A percentile compares a stretch with the other conserved stretches of the same genome.
phyloP scores from a whole-genome alignment of 495 filamentous ascomycete species.

The Podospora appendiculata region DNA sequence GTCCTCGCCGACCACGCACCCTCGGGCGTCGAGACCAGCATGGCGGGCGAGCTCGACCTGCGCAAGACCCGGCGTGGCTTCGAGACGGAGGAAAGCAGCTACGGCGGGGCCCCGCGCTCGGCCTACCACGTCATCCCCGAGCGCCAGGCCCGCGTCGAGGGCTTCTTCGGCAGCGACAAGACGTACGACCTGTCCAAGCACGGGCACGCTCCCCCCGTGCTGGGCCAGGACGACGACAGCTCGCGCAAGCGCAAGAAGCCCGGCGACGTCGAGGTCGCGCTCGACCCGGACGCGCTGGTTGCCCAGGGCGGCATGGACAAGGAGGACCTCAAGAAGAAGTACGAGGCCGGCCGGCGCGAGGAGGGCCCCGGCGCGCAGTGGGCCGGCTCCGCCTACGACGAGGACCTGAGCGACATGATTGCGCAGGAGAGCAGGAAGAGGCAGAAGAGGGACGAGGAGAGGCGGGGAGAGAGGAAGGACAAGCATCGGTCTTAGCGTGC shows the following conservation, averaged over 20 bases:
- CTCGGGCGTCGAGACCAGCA: constrained; percentile 54
- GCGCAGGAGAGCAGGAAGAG: constrained; percentile 85
- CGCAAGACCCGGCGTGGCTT: constrained; percentile 80
- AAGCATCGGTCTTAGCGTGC: not conserved
- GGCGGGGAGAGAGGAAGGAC: constrained; percentile 38
- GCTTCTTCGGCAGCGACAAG: constrained; percentile 93
- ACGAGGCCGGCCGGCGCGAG: constrained; percentile 68
- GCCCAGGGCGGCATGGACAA: constrained; percentile 63
- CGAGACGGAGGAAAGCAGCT: constrained; percentile 75
- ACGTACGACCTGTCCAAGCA: constrained; percentile 69
- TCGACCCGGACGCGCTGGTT: constrained; percentile 73
- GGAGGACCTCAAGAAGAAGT: constrained; percentile 49
- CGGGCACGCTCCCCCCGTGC: constrained; percentile 36
- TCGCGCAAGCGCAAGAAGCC: constrained; percentile 85
- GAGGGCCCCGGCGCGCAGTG: constrained; percentile 59
- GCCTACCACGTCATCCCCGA: constrained; percentile 91
- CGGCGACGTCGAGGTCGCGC: constrained; percentile 85
- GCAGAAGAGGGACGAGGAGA: constrained; percentile 78
- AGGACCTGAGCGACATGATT: constrained; percentile 96
- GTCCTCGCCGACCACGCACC: constrained; percentile 48
- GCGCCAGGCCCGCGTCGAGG: constrained; percentile 70
- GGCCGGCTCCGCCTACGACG: constrained; percentile 56
- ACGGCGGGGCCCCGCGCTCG: constrained; percentile 47
- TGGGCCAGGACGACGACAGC: constrained; percentile 67
- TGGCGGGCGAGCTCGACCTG: constrained; percentile 83